Base-by-base conservation (phyloP, 106 monocot species). In the Narthecium ossifragum region DNA sequence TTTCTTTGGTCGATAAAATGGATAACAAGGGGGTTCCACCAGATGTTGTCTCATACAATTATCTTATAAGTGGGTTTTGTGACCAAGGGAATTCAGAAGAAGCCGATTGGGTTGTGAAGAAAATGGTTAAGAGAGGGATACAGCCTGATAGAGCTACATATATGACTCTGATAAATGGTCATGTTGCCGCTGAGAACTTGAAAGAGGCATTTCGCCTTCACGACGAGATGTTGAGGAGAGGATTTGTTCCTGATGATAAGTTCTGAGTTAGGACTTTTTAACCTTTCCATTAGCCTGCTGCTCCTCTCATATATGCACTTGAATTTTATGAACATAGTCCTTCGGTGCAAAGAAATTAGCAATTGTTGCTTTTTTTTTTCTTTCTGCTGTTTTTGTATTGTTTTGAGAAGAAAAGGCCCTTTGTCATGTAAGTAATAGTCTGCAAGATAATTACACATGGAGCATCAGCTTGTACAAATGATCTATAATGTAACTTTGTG, bases 201-300 rank as follows among this genome's bases (percentile, higher is more conserved):
- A 86, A 90, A 63, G 78, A 80, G 47, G 90, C 94, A 45, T 84
- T 96, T 59, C 41, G 68, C 32, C 64, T 96, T 37, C 85, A 96
- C 63, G 94, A 96, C 73, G 86, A 96, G 69, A 96, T 96, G 94
- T 34, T 96, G 70, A 63, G 71, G 26, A 86, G 69, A 62, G 86
- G 94, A 36, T 75, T 83, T 69, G 66, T 74, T 6, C 83, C 82
- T 26, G n/a, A 47, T 43, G 37, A 47, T 50, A 24, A 34, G 8
- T 51, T 33, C 23, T 34, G 14, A 21, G 34, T n/a, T n/a, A n/a
- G n/a, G n/a, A n/a, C n/a, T n/a, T n/a, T n/a, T n/a, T n/a, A n/a
- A n/a, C n/a, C n/a, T n/a, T n/a, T n/a, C n/a, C n/a, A n/a, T n/a
- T n/a, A n/a, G n/a, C n/a, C n/a, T n/a, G n/a, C n/a, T n/a, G n/a